phyloP scores from a whole-genome alignment of 2,329 filamentous ascomycete species.

The Scytalidium lignicola region DNA sequence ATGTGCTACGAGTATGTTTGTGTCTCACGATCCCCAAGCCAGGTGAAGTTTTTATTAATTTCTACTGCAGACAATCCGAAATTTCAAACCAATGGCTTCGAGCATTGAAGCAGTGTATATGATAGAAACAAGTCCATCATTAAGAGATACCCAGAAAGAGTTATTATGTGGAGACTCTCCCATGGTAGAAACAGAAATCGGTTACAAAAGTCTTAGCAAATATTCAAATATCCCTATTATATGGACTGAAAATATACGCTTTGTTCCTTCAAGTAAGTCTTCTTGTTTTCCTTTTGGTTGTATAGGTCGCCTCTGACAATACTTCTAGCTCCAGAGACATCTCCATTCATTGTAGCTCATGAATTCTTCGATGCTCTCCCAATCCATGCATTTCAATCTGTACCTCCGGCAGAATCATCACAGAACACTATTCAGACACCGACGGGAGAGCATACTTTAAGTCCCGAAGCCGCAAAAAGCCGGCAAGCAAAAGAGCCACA shows the following conservation, averaged over 20 bases:
- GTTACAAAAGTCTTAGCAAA: constrained; percentile 70
- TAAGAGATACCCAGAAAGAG: constrained; percentile 72
- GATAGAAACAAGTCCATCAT: constrained; percentile 82
- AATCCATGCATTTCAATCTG: constrained; percentile 88
- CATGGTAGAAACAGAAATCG: constrained; percentile 66
- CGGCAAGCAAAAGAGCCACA: constrained; percentile 42
- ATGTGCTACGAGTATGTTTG: constrained; percentile 74
- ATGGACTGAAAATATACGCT: constrained; percentile 68
- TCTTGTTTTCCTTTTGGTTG: neutral
- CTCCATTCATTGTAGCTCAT: constrained; percentile 91
- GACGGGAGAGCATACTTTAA: constrained; percentile 34
- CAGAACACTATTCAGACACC: constrained; percentile 32
- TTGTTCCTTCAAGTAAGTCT: constrained; percentile 14
- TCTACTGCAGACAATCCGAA: constrained; percentile 63
- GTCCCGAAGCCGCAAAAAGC: constrained; percentile 17
- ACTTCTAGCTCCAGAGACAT: constrained; percentile 56
- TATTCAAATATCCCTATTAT: constrained; percentile 69
- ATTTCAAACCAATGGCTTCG: constrained; percentile 71
- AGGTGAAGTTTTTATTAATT: constrained; percentile 7
- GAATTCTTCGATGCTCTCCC: constrained; percentile 98
- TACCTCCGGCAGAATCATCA: constrained; percentile 42
- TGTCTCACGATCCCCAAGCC: neutral
- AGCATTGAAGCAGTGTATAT: constrained; percentile 86
- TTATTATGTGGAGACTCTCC: constrained; percentile 72
- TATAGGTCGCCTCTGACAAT: constrained; percentile 1